phyloP scores from a whole-genome alignment of 495 filamentous ascomycete genomes.

The Penicillium malachiteum region DNA sequence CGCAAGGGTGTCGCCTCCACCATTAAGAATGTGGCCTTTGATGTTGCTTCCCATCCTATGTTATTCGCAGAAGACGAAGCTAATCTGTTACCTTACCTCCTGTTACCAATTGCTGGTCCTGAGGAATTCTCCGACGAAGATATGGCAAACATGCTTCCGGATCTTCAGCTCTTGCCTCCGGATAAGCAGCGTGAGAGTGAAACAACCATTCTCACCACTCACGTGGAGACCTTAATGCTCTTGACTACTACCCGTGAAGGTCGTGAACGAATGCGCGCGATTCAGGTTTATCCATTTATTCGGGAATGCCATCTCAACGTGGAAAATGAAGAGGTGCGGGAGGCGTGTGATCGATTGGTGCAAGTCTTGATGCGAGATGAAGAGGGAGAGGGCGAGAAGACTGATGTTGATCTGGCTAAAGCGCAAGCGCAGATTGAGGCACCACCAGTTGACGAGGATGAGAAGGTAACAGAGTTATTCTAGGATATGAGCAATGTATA shows the following conservation, averaged over 20 bases:
- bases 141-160: slow-evolving; percentile 73
- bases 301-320: slow-evolving; percentile 80
- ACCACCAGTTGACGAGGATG: slow-evolving; percentile 35
- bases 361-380: slow-evolving; percentile 89
- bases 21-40: slow-evolving; percentile 82
- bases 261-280: slow-evolving; percentile 64
- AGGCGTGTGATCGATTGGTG: slow-evolving; percentile 85
- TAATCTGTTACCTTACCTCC: slow-evolving; percentile 81
- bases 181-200: slow-evolving; percentile 85
- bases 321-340: slow-evolving; percentile 76
- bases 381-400: slow-evolving; percentile 34
- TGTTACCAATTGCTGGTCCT: slow-evolving; percentile 64
- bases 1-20: slow-evolving; percentile 87
- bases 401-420: slow-evolving; percentile 16
- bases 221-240: slow-evolving; percentile 82
- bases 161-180: slow-evolving; percentile 81
- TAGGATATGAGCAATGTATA: slow-evolving; percentile 7
- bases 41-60: slow-evolving; percentile 64
- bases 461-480: slow-evolving; percentile 40
- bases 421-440: slow-evolving; percentile 22
- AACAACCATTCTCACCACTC: slow-evolving; percentile 70
- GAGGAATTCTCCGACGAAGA: slow-evolving; percentile 66
- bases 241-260: slow-evolving; percentile 77
- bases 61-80: slow-evolving; percentile 73
- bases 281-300: slow-evolving; percentile 87